phyloP scores from a whole-genome alignment of 2,329 filamentous ascomycete genomes.

The Fusarium subglutinans region DNA sequence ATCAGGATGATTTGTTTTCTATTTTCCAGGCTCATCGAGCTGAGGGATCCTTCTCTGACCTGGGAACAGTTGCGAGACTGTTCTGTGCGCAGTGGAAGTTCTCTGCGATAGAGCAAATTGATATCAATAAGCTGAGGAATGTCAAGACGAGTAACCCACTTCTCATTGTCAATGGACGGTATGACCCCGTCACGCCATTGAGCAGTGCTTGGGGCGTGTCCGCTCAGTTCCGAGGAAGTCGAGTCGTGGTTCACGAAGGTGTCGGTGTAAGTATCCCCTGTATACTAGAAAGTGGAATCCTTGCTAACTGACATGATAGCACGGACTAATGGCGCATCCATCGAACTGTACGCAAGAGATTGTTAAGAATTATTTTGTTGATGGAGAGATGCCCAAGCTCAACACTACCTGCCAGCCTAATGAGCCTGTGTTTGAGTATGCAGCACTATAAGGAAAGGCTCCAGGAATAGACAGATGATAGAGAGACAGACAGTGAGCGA shows the following conservation, averaged over 20 bases:
- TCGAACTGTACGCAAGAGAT: neutral
- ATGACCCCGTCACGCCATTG: neutral
- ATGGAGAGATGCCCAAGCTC: neutral
- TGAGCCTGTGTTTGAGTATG: neutral
- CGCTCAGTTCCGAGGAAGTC: neutral
- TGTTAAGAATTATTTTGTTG: neutral
- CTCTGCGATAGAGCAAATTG: neutral
- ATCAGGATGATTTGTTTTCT: neutral
- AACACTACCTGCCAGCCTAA: neutral
- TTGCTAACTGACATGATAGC: neutral
- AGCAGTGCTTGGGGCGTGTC: neutral
- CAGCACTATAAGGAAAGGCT: neutral
- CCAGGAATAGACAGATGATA: neutral
- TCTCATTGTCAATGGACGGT: neutral
- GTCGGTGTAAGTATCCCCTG: neutral
- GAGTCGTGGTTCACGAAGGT: slow-evolving; percentile 6
- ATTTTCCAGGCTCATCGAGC: slow-evolving; percentile 5
- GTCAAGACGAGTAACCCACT: neutral
- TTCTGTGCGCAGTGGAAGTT: neutral
- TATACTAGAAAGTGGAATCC: neutral
- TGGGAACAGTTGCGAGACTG: fast-evolving
- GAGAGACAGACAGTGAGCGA: too few species aligned
- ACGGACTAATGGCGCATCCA: neutral
- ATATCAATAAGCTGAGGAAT: neutral
- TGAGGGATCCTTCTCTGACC: neutral